Conservation (phyloP, 73 alveolate genomes). For the Tetrahymena thermophila region DNA sequence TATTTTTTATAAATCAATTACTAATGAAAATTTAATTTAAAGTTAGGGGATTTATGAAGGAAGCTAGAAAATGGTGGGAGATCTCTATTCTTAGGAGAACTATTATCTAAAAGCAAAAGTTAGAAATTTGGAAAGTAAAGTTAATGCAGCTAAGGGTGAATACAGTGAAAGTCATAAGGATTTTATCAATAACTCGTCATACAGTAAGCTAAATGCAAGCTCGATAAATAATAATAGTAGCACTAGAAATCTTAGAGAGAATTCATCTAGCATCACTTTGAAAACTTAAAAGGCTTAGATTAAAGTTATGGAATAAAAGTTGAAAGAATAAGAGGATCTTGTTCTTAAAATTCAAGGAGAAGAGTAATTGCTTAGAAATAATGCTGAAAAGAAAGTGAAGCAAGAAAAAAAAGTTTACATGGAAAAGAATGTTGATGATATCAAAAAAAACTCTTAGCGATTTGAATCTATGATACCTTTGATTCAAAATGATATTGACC, state of each 20-base stretch:
- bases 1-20: not conserved
- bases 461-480: not conserved
- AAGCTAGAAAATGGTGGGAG: not conserved
- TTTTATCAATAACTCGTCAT: not conserved
- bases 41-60: constrained; percentile 1
- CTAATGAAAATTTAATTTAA: not conserved
- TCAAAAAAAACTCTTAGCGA: not conserved
- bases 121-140: not conserved
- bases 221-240: not conserved
- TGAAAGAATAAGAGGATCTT: not conserved
- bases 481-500: not conserved
- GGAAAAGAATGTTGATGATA: not conserved
- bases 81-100: not conserved
- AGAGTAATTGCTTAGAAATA: not conserved
- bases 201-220: not conserved
- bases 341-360: not conserved
- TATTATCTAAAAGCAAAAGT: not conserved
- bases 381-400: not conserved
- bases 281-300: not conserved
- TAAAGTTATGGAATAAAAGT: not conserved
- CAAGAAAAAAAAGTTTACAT: not conserved
- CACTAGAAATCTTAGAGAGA: not conserved
- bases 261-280: not conserved
- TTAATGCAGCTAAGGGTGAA: not conserved
- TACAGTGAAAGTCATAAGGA: not conserved